phyloP scores from a whole-genome alignment of 495 filamentous ascomycete genomes.

The Penicillium goetzii region DNA sequence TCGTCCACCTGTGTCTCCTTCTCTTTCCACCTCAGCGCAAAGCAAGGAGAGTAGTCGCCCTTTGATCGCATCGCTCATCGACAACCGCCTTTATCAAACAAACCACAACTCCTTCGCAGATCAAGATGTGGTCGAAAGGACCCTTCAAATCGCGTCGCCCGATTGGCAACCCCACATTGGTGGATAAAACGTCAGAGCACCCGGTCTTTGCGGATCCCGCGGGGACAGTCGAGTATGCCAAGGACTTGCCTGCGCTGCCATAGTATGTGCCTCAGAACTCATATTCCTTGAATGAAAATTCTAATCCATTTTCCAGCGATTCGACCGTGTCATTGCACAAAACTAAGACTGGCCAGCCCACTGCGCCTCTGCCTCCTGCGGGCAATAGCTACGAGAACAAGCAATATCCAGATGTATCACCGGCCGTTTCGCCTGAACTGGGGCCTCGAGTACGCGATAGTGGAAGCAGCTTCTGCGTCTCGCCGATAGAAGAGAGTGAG shows the following conservation, averaged over 20 bases:
- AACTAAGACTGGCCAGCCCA: neutral
- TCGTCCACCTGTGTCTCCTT: constrained; percentile 7
- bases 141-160: constrained; percentile 46
- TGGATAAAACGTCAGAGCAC: constrained; percentile 46
- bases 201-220: constrained; percentile 12
- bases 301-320: constrained; percentile 8
- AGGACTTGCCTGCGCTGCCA: constrained; percentile 46
- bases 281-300: neutral
- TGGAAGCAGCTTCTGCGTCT: constrained; percentile 48
- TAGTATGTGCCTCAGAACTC: constrained; percentile 35
- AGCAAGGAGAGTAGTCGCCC: neutral
- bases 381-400: constrained; percentile 1
- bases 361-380: neutral
- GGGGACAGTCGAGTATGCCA: constrained; percentile 22
- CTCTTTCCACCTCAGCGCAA: constrained; percentile 1
- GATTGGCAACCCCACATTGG: constrained; percentile 50
- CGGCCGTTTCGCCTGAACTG: constrained; percentile 45
- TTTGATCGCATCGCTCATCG: constrained; percentile 13
- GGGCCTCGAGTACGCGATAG: constrained; percentile 22
- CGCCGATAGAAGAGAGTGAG: constrained; percentile 48
- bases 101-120: constrained; percentile 5
- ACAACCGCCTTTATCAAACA: neutral
- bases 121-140: constrained; percentile 52
- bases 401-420: constrained; percentile 46
- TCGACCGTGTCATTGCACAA: neutral